These are phyloP conservation scores for Paracoccidioides brasiliensis DNA, from an alignment of 2,329 filamentous ascomycete species.

Conservation along the genomic window DNA sequence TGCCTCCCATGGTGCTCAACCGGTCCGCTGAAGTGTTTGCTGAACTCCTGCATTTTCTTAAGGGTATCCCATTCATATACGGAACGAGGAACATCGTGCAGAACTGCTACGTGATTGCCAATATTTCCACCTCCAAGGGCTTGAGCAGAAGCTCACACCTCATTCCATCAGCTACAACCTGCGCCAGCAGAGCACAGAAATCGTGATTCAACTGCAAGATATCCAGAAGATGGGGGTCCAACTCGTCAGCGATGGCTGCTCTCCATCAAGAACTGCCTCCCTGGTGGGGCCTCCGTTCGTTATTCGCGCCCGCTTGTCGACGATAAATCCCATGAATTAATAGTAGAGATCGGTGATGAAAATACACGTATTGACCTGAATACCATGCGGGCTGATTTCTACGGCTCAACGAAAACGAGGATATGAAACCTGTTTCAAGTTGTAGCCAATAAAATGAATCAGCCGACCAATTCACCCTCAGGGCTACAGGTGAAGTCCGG, in stretches of 20 bases:
- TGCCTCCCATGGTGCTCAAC: conserved; percentile 67
- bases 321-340: conserved; percentile 55
- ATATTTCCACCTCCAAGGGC: conserved; percentile 83
- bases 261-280: conserved; percentile 10
- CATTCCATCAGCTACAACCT: conserved; percentile 66
- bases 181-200: conserved; percentile 55
- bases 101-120: conserved; percentile 72
- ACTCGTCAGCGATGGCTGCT: conserved; percentile 40
- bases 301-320: conserved; percentile 85
- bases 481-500: conserved; percentile 55
- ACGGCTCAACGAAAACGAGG: conserved; percentile 54
- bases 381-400: conserved; percentile 54
- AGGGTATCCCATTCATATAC: conserved; percentile 67
- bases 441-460: conserved; percentile 64
- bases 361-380: conserved; percentile 45
- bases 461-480: conserved; percentile 46
- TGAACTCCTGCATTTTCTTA: conserved; percentile 66
- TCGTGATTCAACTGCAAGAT: conserved; percentile 67
- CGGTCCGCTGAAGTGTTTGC: conserved; percentile 73
- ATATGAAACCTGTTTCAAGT: conserved; percentile 65
- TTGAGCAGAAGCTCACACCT: conserved; percentile 76
- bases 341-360: conserved; percentile 66
- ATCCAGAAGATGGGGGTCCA: conserved; percentile 77
- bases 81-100: conserved; percentile 60
- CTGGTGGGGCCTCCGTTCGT: conserved; percentile 46